Evolutionary conservation across 345 rosid genomes (phyloP).

Genomic region (Salix exigua): DNA sequence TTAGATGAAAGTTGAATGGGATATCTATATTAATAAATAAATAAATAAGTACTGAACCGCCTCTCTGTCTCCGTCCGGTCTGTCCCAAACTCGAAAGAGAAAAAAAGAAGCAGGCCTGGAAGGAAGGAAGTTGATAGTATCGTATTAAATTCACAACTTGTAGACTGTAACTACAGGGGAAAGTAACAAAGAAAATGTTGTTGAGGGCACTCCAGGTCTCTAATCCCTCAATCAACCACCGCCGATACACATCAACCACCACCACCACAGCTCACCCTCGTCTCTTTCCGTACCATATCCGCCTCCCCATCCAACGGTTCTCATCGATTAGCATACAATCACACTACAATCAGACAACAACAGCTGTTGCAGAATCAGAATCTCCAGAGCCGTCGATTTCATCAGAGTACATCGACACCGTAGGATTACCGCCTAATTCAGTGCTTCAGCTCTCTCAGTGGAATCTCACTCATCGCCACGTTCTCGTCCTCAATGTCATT

Average conservation of each 20-base stretch:
- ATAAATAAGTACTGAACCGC: too few relatives aligned
- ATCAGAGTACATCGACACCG: constrained; percentile 42
- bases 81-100: too few relatives aligned
- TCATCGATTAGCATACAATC: constrained; percentile 24
- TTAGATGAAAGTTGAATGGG: fast-evolving
- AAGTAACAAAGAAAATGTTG: not conserved
- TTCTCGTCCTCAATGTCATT: constrained; percentile 52
- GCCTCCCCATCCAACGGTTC: constrained; percentile 19
- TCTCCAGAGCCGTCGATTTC: constrained; percentile 31
- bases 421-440: constrained; percentile 40
- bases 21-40: too few relatives aligned
- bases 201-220: not conserved
- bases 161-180: too few relatives aligned
- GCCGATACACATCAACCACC: not conserved
- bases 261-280: not conserved
- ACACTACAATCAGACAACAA: constrained; percentile 15
- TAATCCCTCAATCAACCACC: not conserved
- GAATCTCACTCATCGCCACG: constrained; percentile 63
- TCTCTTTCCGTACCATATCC: constrained; percentile 22
- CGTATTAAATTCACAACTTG: too few relatives aligned
- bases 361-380: constrained; percentile 13
- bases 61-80: too few relatives aligned
- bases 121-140: too few relatives aligned
- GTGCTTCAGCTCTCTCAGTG: constrained; percentile 51
- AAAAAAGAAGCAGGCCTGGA: too few relatives aligned